phyloP scores from a whole-genome alignment of 345 rosid genomes.

The Microcos paniculata region DNA sequence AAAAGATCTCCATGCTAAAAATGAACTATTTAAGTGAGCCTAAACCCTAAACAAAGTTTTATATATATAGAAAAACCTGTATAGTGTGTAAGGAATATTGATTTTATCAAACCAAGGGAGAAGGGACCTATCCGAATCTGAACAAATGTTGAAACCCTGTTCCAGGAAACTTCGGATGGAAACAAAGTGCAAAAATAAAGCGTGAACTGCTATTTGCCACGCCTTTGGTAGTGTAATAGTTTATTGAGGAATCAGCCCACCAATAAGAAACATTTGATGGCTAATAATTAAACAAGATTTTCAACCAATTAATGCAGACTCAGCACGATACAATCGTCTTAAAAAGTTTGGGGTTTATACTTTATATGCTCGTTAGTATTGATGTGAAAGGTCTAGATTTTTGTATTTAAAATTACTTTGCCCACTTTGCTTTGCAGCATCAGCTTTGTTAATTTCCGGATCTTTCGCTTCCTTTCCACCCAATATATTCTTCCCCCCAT shows the following conservation, averaged over 20 bases:
- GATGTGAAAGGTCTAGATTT: background rate
- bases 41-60: no score
- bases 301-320: background rate
- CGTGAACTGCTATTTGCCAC: background rate
- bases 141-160: background rate
- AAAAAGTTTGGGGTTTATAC: background rate
- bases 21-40: no score
- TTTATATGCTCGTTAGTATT: background rate
- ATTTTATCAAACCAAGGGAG: background rate
- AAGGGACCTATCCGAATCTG: slow-evolving; percentile 6
- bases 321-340: background rate
- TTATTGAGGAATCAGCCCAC: background rate
- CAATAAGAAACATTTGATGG: background rate
- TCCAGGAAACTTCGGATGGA: slow-evolving; percentile 1
- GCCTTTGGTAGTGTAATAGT: background rate
- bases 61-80: no score
- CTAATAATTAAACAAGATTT: background rate
- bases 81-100: slow-evolving; percentile 21
- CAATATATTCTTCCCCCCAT: slow-evolving; percentile 4
- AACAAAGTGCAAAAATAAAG: background rate
- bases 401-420: no score
- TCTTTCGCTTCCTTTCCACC: slow-evolving; percentile 4
- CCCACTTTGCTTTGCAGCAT: background rate
- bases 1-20: no score
- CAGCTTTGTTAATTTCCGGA: background rate